Evolutionary conservation across 495 filamentous ascomycete species (phyloP).

Genomic region (Penicillium antarcticum): DNA sequence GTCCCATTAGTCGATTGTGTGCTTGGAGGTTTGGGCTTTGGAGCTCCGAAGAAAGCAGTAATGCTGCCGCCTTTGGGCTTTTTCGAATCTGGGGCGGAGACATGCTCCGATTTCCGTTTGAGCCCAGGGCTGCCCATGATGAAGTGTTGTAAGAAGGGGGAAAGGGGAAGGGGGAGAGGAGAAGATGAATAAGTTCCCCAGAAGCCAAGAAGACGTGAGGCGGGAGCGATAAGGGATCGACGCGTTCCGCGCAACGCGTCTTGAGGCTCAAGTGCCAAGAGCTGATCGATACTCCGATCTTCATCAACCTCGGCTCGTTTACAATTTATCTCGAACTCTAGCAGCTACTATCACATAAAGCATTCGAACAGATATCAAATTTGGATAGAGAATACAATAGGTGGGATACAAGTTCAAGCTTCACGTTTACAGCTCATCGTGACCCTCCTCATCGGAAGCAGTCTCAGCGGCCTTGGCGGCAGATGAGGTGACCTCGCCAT

Average conservation of each 20-base stretch:
- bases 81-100: constrained; percentile 30
- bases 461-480: constrained; percentile 24
- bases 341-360: too few species aligned
- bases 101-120: constrained; percentile 37
- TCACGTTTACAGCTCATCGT: constrained; percentile 43
- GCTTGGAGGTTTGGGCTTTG: constrained; percentile 41
- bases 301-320: too few species aligned
- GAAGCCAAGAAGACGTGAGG: neutral
- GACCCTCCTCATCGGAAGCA: constrained; percentile 29
- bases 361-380: constrained; percentile 7
- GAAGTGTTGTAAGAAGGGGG: neutral
- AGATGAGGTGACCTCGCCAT: constrained; percentile 22
- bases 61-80: constrained; percentile 70
- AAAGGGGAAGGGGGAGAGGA: neutral
- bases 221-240: constrained; percentile 8
- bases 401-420: constrained; percentile 17
- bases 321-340: too few species aligned
- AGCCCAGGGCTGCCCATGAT: constrained; percentile 29
- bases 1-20: constrained; percentile 12
- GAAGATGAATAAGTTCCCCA: neutral
- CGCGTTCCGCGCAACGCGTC: constrained; percentile 18
- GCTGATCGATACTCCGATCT: neutral
- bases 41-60: constrained; percentile 62
- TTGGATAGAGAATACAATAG: constrained; percentile 17
- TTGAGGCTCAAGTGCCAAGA: constrained; percentile 6